Percentiles rank a stretch among this genome's conserved stretches.
These are phyloP conservation scores for Botrytis deweyae DNA, from an alignment of 2,329 filamentous ascomycete species.

Conservation along the genomic window DNA sequence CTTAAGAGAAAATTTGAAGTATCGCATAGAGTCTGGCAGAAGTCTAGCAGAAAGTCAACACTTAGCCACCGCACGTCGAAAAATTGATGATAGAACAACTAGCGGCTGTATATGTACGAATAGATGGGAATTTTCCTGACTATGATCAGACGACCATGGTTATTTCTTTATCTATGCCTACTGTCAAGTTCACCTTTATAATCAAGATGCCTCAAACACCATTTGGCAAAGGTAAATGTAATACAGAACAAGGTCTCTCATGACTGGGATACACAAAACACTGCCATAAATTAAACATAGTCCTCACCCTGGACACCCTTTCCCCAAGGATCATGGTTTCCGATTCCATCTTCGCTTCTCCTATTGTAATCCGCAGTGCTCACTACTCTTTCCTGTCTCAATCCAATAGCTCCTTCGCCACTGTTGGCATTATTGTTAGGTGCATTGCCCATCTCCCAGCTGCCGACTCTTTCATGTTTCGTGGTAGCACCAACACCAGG, in stretches of 20 bases:
- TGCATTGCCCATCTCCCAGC: slow-evolving; percentile 38
- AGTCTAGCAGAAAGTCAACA: not conserved
- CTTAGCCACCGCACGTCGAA: not conserved
- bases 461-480: slow-evolving; percentile 38
- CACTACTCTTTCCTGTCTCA: slow-evolving; percentile 27
- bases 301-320: slow-evolving; percentile 36
- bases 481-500: slow-evolving; percentile 29
- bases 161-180: not conserved
- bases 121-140: too few relatives aligned
- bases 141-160: not conserved
- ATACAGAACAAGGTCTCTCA: not conserved
- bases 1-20: not conserved
- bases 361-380: slow-evolving; percentile 32
- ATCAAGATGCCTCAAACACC: not conserved
- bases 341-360: slow-evolving; percentile 34
- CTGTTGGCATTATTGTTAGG: slow-evolving; percentile 23
- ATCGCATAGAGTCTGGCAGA: not conserved
- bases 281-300: slow-evolving; percentile 27
- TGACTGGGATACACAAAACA: not conserved
- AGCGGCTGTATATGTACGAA: not conserved
- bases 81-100: not conserved
- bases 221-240: not conserved
- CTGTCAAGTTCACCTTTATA: not conserved
- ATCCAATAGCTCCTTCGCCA: slow-evolving; percentile 30
- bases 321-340: slow-evolving; percentile 33